Conservation (phyloP, 352 stramenopile genomes). For the Phytophthora agathidicida region DNA sequence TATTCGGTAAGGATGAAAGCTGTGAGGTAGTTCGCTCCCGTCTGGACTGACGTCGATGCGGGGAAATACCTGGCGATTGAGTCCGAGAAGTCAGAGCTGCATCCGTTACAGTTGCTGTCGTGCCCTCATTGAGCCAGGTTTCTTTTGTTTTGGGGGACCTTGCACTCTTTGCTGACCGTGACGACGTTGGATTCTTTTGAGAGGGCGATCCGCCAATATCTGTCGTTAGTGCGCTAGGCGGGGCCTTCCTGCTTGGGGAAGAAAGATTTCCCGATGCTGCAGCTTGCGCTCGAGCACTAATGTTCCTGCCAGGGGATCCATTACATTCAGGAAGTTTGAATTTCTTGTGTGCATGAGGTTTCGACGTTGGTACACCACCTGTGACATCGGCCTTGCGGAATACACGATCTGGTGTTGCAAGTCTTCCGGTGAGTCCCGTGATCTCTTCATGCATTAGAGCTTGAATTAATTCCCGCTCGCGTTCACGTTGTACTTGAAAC, state of each 20-base stretch:
- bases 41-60: conserved; percentile 6
- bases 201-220: not conserved
- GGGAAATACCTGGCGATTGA: conserved; percentile 17
- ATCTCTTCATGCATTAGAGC: conserved; percentile 51
- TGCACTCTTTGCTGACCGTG: conserved; percentile 18
- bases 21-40: conserved; percentile 11
- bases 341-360: conserved; percentile 45
- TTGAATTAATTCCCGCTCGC: conserved; percentile 63
- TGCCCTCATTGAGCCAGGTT: not conserved
- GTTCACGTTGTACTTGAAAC: conserved; percentile 59
- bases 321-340: conserved; percentile 51
- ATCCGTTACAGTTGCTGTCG: not conserved
- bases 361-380: conserved; percentile 39
- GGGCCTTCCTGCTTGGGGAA: not conserved
- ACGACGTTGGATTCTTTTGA: conserved; percentile 12
- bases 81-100: conserved; percentile 1
- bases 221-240: not conserved
- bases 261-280: conserved; percentile 17
- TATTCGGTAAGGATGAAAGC: conserved; percentile 16
- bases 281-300: conserved; percentile 8
- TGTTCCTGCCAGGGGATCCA: conserved; percentile 35
- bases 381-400: conserved; percentile 46
- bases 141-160: not conserved
- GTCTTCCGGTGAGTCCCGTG: conserved; percentile 30
- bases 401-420: conserved; percentile 40